Evolutionary conservation across 371 early-diverging fungal genomes (phyloP).

Genomic region (Lichtheimia ornata): DNA sequence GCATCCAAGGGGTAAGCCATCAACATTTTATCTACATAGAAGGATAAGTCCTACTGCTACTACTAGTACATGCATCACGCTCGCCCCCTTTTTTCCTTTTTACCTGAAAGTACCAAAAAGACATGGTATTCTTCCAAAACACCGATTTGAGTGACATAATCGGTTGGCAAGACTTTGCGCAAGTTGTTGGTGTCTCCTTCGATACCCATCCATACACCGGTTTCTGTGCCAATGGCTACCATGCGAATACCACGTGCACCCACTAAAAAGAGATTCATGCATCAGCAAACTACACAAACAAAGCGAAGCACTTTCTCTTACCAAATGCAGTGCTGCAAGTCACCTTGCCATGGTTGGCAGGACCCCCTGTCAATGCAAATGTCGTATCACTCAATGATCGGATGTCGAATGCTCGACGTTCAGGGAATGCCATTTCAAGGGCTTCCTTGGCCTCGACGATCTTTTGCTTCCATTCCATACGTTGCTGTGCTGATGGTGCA

Average conservation of each 20-base stretch:
- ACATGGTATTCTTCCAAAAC: conserved; percentile 41
- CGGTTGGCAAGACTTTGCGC: conserved; percentile 26
- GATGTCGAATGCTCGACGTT: conserved; percentile 67
- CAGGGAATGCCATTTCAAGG: conserved; percentile 37
- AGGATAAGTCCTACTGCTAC: not conserved
- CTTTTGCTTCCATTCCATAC: conserved; percentile 82
- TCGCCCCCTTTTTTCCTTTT: not conserved
- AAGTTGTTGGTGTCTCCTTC: conserved; percentile 45
- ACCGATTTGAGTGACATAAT: conserved; percentile 43
- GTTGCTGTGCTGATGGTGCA: conserved; percentile 71
- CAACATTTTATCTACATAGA: conserved; percentile 65
- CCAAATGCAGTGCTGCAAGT: conserved; percentile 71
- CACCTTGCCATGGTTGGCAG: conserved; percentile 54
- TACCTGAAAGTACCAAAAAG: conserved; percentile 39
- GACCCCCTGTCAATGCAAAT: conserved; percentile 23
- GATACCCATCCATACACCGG: conserved; percentile 67
- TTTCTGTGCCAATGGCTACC: conserved; percentile 81
- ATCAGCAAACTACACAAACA: not conserved
- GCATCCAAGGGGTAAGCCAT: conserved; percentile 70
- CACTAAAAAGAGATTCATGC: conserved; percentile 18
- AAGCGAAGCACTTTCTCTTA: conserved; percentile 19
- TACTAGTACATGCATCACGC: not conserved
- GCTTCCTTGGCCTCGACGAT: conserved; percentile 72
- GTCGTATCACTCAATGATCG: conserved; percentile 42
- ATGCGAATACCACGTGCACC: conserved; percentile 56